phyloP scores from a whole-genome alignment of 768 basidiomycete species.

The Agaricus blazei region DNA sequence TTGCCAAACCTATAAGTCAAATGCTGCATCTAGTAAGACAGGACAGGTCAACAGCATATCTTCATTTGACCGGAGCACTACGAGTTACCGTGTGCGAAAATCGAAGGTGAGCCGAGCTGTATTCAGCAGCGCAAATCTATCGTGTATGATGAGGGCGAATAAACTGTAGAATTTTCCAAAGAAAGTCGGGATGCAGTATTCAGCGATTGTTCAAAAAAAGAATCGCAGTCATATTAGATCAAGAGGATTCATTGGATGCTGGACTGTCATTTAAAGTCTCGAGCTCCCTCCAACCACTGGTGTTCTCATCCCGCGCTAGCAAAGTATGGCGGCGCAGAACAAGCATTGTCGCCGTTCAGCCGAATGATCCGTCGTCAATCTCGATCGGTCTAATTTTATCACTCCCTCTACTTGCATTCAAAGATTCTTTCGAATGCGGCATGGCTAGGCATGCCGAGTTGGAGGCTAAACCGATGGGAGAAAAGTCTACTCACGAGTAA shows the following conservation, averaged over 20 bases:
- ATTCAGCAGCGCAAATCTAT: not conserved
- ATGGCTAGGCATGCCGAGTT: no score
- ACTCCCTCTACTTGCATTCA: no score
- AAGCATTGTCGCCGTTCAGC: slow-evolving; percentile 1
- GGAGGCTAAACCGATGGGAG: no score
- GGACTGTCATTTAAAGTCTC: slow-evolving; percentile 22
- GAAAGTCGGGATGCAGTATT: not conserved
- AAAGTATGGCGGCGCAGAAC: slow-evolving; percentile 10
- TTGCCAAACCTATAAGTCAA: no score
- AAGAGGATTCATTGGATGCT: slow-evolving; percentile 67
- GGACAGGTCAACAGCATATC: no score
- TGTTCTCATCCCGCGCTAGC: slow-evolving; percentile 55
- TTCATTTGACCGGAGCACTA: no score
- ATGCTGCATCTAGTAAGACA: no score
- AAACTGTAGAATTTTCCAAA: not conserved
- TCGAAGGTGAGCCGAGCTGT: not conserved
- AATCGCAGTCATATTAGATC: slow-evolving; percentile 83
- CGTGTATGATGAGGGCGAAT: not conserved
- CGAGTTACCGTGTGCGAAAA: no score
- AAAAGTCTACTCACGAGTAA: no score
- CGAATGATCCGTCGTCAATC: not conserved
- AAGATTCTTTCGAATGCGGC: no score
- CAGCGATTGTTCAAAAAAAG: not conserved
- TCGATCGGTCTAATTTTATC: not conserved
- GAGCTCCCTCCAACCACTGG: slow-evolving; percentile 73